Percentiles rank a stretch among this genome's conserved stretches.
Conservation (phyloP, 768 basidiomycete genomes). For the Lactifluus echinatus region DNA sequence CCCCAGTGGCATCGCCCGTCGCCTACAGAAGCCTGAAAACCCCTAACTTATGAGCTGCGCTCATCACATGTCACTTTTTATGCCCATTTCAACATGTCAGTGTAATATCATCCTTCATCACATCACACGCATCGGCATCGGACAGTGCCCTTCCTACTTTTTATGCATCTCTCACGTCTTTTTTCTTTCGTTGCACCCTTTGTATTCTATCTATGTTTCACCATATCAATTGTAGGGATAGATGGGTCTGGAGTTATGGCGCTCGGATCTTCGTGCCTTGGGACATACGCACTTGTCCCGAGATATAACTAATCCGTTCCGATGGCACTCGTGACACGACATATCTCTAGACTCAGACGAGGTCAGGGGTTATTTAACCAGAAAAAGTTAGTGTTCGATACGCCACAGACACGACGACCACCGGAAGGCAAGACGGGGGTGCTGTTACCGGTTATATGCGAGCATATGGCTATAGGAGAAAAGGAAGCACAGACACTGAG, state of each 20-base stretch:
- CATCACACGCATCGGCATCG: too few species aligned
- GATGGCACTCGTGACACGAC: constrained; percentile 13
- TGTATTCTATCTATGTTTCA: constrained; percentile 15
- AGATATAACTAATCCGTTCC: neutral
- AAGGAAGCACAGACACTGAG: constrained; percentile 2
- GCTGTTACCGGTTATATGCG: constrained; percentile 3
- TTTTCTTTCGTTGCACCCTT: neutral
- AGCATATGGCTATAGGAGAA: constrained; percentile 7
- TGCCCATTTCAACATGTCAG: neutral
- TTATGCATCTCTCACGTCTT: constrained; percentile 2
- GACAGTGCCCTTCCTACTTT: constrained; percentile 7
- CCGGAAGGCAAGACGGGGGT: too few species aligned
- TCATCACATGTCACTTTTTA: neutral
- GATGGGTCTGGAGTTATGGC: constrained; percentile 4
- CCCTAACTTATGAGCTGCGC: constrained; percentile 11
- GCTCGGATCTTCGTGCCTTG: constrained; percentile 8
- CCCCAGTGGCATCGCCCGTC: constrained; percentile 14
- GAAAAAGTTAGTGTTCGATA: neutral
- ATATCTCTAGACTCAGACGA: constrained; percentile 11
- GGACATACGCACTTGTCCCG: neutral
- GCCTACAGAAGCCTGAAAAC: constrained; percentile 8
- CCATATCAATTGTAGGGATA: neutral
- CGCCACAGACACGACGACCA: constrained; percentile 1
- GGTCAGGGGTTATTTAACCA: neutral
- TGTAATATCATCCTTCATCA: constrained; percentile 5